phyloP scores from a whole-genome alignment of 2,329 filamentous ascomycete species.

The Aspergillus aculeatus region DNA sequence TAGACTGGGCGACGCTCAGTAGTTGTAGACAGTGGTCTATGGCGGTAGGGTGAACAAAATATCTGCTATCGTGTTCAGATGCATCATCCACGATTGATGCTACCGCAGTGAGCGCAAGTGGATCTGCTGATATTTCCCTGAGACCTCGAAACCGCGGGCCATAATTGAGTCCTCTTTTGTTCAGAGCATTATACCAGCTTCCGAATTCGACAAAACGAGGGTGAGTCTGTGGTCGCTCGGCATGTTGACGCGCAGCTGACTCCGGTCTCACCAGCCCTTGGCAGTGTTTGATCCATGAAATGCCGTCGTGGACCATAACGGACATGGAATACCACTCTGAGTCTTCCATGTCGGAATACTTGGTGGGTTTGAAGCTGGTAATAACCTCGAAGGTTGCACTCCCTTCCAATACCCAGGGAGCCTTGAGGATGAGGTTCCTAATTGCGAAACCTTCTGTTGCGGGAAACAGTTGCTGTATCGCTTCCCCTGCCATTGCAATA shows the following conservation, averaged over 20 bases:
- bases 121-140: conserved; percentile 10
- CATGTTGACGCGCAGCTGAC: no score
- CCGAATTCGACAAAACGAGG: not conserved
- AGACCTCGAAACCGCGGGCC: conserved; percentile 14
- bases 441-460: conserved; percentile 10
- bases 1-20: conserved; percentile 14
- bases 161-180: conserved; percentile 12
- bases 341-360: conserved; percentile 4
- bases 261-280: conserved; percentile 8
- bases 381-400: conserved; percentile 13
- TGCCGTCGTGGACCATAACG: conserved; percentile 7
- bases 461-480: conserved; percentile 15
- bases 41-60: conserved; percentile 21
- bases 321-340: conserved; percentile 17
- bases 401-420: not conserved
- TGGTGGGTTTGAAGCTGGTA: conserved; percentile 9
- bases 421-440: no score
- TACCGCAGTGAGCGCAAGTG: not conserved
- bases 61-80: conserved; percentile 1
- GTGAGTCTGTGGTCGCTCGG: not conserved
- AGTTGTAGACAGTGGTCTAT: conserved; percentile 25
- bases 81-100: not conserved
- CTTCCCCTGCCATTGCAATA: conserved; percentile 26
- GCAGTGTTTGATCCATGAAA: conserved; percentile 11
- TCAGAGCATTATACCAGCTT: conserved; percentile 9